These are phyloP conservation scores for Eucalyptus viminalis DNA, from an alignment of 345 rosid genomes.

Conservation along the genomic window DNA sequence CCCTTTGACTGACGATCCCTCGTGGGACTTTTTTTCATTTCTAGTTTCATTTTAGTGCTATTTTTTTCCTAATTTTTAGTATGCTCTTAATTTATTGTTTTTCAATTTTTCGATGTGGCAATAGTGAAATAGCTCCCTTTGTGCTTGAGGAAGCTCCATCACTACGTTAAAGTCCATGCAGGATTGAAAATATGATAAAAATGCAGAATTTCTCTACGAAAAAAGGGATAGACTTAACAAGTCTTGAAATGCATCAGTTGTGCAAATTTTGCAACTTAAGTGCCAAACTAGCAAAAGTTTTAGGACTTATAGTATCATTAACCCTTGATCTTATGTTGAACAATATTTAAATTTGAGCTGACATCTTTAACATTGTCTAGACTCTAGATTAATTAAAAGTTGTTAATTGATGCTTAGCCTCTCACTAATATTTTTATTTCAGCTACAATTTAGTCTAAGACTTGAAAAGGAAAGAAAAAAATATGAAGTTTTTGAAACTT, in stretches of 20 bases:
- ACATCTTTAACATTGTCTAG: not conserved
- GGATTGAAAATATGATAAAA: not conserved
- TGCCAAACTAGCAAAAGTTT: rapidly evolving
- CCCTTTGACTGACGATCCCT: rapidly evolving
- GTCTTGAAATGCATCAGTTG: rapidly evolving
- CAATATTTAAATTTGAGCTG: rapidly evolving
- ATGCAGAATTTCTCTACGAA: not conserved
- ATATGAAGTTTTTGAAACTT: no score
- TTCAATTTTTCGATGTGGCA: rapidly evolving
- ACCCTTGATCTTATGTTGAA: rapidly evolving
- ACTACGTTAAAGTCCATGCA: rapidly evolving
- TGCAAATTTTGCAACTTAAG: not conserved
- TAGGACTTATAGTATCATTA: rapidly evolving
- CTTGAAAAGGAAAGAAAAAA: no score
- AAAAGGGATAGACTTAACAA: not conserved
- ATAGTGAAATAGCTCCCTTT: not conserved
- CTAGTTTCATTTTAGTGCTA: rapidly evolving
- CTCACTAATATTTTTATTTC: rapidly evolving
- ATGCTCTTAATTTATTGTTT: not conserved
- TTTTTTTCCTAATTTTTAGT: not conserved
- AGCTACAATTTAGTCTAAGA: no score
- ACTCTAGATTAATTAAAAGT: not conserved
- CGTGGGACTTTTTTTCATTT: rapidly evolving
- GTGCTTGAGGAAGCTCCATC: not conserved
- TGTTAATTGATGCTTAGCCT: not conserved